Evolutionary conservation across 1,284 basidiomycete genomes (phyloP).

Genomic region (Peniophora sp.): DNA sequence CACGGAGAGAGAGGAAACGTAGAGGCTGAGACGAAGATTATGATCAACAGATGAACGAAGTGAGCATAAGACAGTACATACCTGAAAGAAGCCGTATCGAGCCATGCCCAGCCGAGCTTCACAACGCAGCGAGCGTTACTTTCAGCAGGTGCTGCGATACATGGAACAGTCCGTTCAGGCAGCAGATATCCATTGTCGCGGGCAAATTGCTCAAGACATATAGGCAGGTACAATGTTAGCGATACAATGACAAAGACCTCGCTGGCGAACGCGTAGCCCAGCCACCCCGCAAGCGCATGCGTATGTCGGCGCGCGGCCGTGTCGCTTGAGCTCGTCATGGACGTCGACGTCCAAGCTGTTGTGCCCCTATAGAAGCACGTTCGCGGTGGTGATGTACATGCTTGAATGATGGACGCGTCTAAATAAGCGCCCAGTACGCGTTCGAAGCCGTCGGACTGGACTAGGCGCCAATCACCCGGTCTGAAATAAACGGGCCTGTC

Average conservation of each 20-base stretch:
- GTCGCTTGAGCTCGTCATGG: too few relatives aligned
- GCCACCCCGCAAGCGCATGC: slow-evolving; percentile 59
- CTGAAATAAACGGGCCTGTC: too few relatives aligned
- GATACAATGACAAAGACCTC: slow-evolving; percentile 80
- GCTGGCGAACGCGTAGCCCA: slow-evolving; percentile 71
- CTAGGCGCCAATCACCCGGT: too few relatives aligned
- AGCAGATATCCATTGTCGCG: slow-evolving; percentile 70
- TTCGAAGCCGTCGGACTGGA: too few relatives aligned
- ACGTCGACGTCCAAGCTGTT: too few relatives aligned
- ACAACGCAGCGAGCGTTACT: slow-evolving; percentile 56
- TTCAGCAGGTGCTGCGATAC: slow-evolving; percentile 21
- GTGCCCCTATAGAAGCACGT: too few relatives aligned
- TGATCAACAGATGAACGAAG: slow-evolving; percentile 2
- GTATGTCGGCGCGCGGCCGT: slow-evolving; percentile 9
- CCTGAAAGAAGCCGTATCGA: slow-evolving; percentile 87
- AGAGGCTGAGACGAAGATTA: slow-evolving; percentile 47
- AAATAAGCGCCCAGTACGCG: too few relatives aligned
- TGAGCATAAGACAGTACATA: slow-evolving; percentile 25
- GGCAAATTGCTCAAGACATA: slow-evolving; percentile 78
- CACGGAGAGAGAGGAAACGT: slow-evolving; percentile 81
- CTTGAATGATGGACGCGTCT: too few relatives aligned
- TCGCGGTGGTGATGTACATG: too few relatives aligned
- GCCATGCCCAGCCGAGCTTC: slow-evolving; percentile 70
- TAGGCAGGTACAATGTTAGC: slow-evolving; percentile 72
- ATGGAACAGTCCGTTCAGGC: slow-evolving; percentile 52